phyloP scores from a whole-genome alignment of 2,329 filamentous ascomycete species.

The Claviceps sp. region DNA sequence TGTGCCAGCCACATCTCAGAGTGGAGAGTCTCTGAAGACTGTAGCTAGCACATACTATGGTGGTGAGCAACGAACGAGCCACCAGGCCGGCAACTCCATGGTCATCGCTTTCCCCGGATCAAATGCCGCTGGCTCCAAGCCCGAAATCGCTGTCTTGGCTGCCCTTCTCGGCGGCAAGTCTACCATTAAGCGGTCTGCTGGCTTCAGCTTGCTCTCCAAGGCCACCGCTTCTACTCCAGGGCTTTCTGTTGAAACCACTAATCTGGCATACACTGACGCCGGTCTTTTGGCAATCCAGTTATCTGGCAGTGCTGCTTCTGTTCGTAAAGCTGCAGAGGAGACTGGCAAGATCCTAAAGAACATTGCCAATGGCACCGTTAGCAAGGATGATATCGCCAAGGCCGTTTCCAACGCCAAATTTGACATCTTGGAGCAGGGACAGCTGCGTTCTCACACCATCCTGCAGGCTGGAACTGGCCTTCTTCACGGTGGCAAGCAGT shows the following conservation, averaged over 20 bases:
- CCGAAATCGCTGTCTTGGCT: conserved; percentile 76
- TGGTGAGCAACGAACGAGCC: conserved; percentile 81
- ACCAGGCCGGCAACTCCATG: conserved; percentile 64
- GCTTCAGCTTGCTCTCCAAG: conserved; percentile 84
- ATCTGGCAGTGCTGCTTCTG: conserved; percentile 56
- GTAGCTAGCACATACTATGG: conserved; percentile 76
- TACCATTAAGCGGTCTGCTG: conserved; percentile 87
- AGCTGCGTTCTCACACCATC: conserved; percentile 64
- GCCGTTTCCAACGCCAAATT: conserved; percentile 90
- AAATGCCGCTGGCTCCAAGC: conserved; percentile 69
- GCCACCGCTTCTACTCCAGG: conserved; percentile 53
- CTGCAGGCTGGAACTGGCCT: conserved; percentile 76
- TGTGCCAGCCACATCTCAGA: conserved; percentile 40
- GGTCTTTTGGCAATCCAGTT: conserved; percentile 79
- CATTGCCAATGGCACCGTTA: conserved; percentile 61
- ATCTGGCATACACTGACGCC: conserved; percentile 83
- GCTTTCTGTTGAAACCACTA: conserved; percentile 58
- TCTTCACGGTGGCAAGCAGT: conserved; percentile 66
- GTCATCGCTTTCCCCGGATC: conserved; percentile 90
- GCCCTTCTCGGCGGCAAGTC: conserved; percentile 83
- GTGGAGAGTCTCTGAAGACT: conserved; percentile 40
- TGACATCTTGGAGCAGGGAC: conserved; percentile 68
- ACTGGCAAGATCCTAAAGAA: conserved; percentile 73
- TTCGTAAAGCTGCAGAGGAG: conserved; percentile 61
- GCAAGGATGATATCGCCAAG: conserved; percentile 80